Conservation (phyloP, 257 asterid genomes). For the Solanum tarapatanum region DNA sequence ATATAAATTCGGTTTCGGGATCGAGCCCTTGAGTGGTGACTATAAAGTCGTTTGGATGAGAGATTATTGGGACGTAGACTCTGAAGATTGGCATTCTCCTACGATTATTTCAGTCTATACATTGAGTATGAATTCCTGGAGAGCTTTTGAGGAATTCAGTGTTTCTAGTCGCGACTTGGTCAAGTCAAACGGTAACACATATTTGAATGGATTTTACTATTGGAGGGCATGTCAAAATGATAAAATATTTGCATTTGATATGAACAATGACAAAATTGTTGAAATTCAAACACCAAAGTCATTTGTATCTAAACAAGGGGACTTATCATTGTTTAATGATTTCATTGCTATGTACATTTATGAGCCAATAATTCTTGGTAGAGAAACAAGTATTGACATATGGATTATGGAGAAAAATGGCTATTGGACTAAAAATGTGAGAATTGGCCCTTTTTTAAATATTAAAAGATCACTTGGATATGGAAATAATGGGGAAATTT, state of each 20-base stretch:
- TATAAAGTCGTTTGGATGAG: conserved; percentile 25
- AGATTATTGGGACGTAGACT: conserved; percentile 12
- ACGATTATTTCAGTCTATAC: conserved; percentile 22
- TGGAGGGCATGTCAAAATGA: conserved; percentile 22
- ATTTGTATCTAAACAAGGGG: conserved; percentile 13
- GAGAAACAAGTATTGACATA: conserved; percentile 13
- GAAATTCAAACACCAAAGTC: conserved; percentile 18
- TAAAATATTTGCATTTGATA: conserved; percentile 25
- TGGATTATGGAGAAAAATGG: conserved; percentile 31
- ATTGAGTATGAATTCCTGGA: conserved; percentile 30
- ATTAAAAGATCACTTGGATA: conserved; percentile 30
- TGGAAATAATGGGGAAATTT: conserved; percentile 25
- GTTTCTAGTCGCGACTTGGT: conserved; percentile 4
- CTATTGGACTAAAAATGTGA: conserved; percentile 21
- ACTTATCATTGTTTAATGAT: conserved; percentile 22
- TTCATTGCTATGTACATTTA: conserved; percentile 24
- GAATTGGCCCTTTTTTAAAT: conserved; percentile 21
- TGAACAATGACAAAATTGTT: conserved; percentile 18
- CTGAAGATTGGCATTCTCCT: conserved; percentile 5
- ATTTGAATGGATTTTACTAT: conserved; percentile 32
- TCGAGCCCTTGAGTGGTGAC: conserved; percentile 17
- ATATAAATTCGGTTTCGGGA: conserved; percentile 28
- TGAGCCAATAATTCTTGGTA: conserved; percentile 7
- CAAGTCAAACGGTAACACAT: conserved; percentile 25
- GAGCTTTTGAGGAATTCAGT: conserved; percentile 18